These are phyloP conservation scores for Neobulgaria alba DNA, from an alignment of 2,329 filamentous ascomycete species.

Conservation along the genomic window DNA sequence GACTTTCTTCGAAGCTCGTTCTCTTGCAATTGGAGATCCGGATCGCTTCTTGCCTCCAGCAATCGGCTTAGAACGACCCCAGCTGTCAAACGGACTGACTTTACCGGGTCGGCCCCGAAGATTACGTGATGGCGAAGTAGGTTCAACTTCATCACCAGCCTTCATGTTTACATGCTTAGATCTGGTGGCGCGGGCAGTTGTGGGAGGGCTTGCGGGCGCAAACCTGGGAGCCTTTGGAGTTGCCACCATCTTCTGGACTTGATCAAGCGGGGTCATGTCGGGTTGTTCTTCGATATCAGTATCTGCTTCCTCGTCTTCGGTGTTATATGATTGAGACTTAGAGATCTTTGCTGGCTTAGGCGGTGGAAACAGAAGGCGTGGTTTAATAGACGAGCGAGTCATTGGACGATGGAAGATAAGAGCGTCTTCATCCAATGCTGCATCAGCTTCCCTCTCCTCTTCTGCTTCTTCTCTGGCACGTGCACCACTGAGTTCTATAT, in stretches of 20 bases:
- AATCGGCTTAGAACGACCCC: conserved; percentile 8
- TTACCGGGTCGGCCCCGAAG: conserved; percentile 26
- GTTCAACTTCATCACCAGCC: conserved; percentile 14
- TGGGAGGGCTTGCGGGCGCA: conserved; percentile 52
- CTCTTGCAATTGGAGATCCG: neutral
- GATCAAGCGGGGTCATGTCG: conserved; percentile 23
- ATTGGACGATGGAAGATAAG: conserved; percentile 37
- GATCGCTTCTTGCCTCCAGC: neutral
- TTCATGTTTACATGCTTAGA: conserved; percentile 37
- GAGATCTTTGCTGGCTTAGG: conserved; percentile 39
- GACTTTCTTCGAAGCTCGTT: neutral
- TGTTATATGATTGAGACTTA: conserved; percentile 54
- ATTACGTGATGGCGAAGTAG: neutral
- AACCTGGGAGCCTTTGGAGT: conserved; percentile 50
- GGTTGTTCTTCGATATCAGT: conserved; percentile 39
- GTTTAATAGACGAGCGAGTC: conserved; percentile 62
- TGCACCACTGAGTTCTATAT: conserved; percentile 25
- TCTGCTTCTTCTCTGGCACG: conserved; percentile 6
- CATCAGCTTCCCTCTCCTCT: conserved; percentile 22
- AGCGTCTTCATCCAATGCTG: conserved; percentile 28
- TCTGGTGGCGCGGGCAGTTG: conserved; percentile 52
- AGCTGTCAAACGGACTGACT: neutral
- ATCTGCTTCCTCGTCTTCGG: conserved; percentile 45
- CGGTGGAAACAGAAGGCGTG: conserved; percentile 57
- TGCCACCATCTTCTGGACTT: conserved; percentile 29